A percentile compares a stretch with the other conserved stretches of the same genome.
Conservation (phyloP, 257 asterid genomes). For the Solanum gracilifrons region DNA sequence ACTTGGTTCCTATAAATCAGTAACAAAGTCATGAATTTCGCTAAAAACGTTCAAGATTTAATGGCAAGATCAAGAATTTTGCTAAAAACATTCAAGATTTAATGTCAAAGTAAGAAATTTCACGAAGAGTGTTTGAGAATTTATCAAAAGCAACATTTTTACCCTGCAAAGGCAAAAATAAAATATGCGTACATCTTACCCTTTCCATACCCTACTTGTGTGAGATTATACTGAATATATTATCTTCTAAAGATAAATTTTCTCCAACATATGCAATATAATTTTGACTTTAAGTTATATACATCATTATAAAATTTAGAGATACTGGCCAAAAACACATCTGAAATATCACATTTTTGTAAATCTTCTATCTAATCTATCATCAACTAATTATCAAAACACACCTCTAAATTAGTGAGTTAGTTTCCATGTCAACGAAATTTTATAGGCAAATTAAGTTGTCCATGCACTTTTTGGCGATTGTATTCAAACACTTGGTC, state of each 20-base stretch:
- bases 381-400: background rate
- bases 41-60: accelerated
- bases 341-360: no score
- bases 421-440: no score
- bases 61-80: background rate
- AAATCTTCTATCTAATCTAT: accelerated
- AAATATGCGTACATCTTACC: background rate
- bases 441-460: no score
- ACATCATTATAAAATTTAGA: background rate
- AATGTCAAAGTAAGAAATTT: background rate
- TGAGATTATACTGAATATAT: no score
- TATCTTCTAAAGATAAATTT: no score
- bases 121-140: no score
- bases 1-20: slow-evolving; percentile 19
- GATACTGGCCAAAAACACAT: background rate
- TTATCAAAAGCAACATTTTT: accelerated
- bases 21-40: background rate
- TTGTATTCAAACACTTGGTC: no score
- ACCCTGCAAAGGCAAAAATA: background rate
- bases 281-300: background rate
- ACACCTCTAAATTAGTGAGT: background rate
- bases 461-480: accelerated
- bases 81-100: no score
- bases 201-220: background rate
- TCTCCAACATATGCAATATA: background rate